Evolutionary conservation across 345 rosid genomes (phyloP), one percentile per base, ranked within the genome.

Genomic region (Dipteronia dyeriana): DNA sequence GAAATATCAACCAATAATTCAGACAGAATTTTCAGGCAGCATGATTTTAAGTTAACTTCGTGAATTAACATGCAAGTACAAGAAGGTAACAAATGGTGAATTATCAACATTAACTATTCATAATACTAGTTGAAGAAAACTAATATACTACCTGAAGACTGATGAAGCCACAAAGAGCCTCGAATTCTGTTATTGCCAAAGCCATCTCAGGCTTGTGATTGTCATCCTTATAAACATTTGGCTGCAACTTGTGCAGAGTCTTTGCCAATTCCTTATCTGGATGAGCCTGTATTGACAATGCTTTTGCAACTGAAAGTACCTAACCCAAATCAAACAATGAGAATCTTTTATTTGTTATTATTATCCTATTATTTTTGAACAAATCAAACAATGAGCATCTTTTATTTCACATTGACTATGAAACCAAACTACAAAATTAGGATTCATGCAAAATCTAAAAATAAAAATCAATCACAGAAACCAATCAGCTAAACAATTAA

Each of bases 151-250:
- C 98, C 97, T 89, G 83, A 63, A 86, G 86, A 82, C 88, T 84
- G 70, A 93, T 84, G 76, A 96, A 92, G 51, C 99, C 92, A 80
- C 97, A 96, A 9, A 96, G 92, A 47, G 99, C 99, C 82, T 93
- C 95, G 78, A 92, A 94, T 76, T 92, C 86, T 5, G 99, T 97
- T 51, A 90, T 82, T 3, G 99, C 99, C 88, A 97, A 87, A 70
- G 99, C 99, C 99, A 97, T 97, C 78, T 97, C 99, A 25, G 95
- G 98, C 85, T 97, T 97, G 84, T 97, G 98, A 85, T 92, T 97
- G 60, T 81, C 95, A 63, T 97, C 97, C 88, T 90, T 92, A 45
- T 94, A 97, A 57, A 87, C 81, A 87, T 87, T 75, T 23, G 99
- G 99, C 66, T 62, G 91, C 85, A 87, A 84, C 82, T 90, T 88